Percentiles rank a stretch among this genome's conserved stretches.
These are phyloP conservation scores for Quercus mongolica DNA, from an alignment of 306 rosid species.

Conservation along the genomic window DNA sequence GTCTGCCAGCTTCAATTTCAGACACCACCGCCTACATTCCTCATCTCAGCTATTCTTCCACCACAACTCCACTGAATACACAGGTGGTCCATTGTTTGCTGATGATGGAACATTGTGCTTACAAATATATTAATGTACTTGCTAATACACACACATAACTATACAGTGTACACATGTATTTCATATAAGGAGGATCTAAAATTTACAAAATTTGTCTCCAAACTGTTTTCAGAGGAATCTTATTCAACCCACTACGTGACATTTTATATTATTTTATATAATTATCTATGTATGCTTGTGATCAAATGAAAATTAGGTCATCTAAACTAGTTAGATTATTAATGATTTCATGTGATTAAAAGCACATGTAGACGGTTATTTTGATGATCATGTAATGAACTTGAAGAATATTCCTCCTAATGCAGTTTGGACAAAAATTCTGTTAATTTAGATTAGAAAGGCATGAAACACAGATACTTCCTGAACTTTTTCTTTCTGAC, in stretches of 20 bases:
- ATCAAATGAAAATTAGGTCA: too few relatives aligned
- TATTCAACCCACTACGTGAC: too few relatives aligned
- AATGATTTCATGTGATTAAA: too few relatives aligned
- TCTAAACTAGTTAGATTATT: too few relatives aligned
- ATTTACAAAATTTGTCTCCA: too few relatives aligned
- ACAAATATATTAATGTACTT: background rate
- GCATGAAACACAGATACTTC: slow-evolving; percentile 24
- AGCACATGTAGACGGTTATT: too few relatives aligned
- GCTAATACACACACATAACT: background rate
- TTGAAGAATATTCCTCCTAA: too few relatives aligned
- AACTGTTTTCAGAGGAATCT: too few relatives aligned
- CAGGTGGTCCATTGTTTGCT: background rate
- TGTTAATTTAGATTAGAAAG: background rate
- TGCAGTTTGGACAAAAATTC: too few relatives aligned
- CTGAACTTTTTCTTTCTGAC: slow-evolving; percentile 17
- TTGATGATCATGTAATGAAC: too few relatives aligned
- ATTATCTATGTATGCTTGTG: too few relatives aligned
- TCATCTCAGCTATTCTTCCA: background rate
- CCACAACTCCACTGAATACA: background rate
- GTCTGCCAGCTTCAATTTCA: background rate
- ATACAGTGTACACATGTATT: background rate
- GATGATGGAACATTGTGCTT: background rate
- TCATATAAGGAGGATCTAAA: slow-evolving; percentile 12
- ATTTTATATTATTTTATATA: too few relatives aligned
- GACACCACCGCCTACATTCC: background rate